Evolutionary conservation across 768 basidiomycete species (phyloP), one percentile per base, ranked within the genome.

Genomic region (Boletus barrowsii): DNA sequence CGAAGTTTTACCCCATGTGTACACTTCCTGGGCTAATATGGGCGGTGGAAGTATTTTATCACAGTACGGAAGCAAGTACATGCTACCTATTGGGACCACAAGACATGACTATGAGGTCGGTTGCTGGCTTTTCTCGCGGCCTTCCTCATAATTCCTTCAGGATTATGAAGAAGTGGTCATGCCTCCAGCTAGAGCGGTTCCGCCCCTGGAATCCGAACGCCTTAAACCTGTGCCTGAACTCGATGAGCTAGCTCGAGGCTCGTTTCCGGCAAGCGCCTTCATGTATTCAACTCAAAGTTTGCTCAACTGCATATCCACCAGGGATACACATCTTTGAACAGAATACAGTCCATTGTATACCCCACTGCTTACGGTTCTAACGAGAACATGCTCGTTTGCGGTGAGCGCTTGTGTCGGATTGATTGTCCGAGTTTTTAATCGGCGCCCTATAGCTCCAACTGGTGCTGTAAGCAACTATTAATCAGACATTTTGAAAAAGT

Each of bases 331-430:
- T 78, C 86, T 10, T 76, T 99, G 58, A 99, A 99, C 68, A 81
- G 97, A 58, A 88, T 99, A 54, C 97, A 99, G 67, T 95, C 93
- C 1, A 93, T 98, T 56, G 87, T 98, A 18, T 98, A 88, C 72
- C 87, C 89, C 0, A 91, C 90, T 3, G 97, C 95, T 1, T 98
- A 96, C 70, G 76, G 82, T n/a, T 87, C 92, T 1, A 98, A 97
- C 60, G 97, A 98, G 72, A 99, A 99, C 66, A 82, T 99, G 76
- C 83, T 99, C 24, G 80, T 99, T 45, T 70, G 71, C 3, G 69
- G 69, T 72, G 30, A 62, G 69, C 6, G 5, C 30, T 48, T 14
- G n/a, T 17, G 32, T 42, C 5, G 5, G 22, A 18, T 13, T 24
- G 32, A 46, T 32, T 17, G 4, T 11, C 44, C 18, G 9, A 22